Evolutionary conservation across 1,284 basidiomycete species (phyloP).

Genomic region (Sporisorium exsertum): DNA sequence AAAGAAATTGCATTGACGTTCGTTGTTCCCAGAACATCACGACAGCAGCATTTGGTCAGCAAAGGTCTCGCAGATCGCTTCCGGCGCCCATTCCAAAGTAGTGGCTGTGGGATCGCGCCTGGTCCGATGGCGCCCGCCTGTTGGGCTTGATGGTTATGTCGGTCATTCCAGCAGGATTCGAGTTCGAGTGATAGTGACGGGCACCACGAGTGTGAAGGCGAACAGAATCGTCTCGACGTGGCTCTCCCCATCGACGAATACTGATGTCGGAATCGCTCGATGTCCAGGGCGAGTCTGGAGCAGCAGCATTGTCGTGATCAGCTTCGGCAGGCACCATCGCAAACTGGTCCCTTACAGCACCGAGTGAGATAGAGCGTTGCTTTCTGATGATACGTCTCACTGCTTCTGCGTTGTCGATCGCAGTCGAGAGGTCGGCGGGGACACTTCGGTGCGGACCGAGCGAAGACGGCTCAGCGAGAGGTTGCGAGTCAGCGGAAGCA

Average conservation of each 20-base stretch:
- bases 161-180: conserved; percentile 1
- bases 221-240: conserved; percentile 23
- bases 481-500: background rate
- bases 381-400: conserved; percentile 22
- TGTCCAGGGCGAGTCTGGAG: conserved; percentile 43
- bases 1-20: background rate
- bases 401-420: background rate
- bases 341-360: conserved; percentile 18
- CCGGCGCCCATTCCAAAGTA: conserved; percentile 32
- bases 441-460: background rate
- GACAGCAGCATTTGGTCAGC: conserved; percentile 6
- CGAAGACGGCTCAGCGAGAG: background rate
- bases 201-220: conserved; percentile 7
- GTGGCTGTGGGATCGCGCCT: conserved; percentile 27
- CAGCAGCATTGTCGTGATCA: background rate
- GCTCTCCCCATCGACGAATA: conserved; percentile 46
- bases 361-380: conserved; percentile 38
- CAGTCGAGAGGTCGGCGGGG: background rate
- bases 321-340: conserved; percentile 3
- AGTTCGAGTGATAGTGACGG: conserved; percentile 16
- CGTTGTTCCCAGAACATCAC: background rate
- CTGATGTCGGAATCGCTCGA: conserved; percentile 53
- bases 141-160: background rate
- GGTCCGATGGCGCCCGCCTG: conserved; percentile 7
- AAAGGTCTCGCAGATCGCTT: conserved; percentile 26